Evolutionary conservation across 192 early-diverging fungal species (phyloP).

Genomic region (Nowakowskiella sp.): DNA sequence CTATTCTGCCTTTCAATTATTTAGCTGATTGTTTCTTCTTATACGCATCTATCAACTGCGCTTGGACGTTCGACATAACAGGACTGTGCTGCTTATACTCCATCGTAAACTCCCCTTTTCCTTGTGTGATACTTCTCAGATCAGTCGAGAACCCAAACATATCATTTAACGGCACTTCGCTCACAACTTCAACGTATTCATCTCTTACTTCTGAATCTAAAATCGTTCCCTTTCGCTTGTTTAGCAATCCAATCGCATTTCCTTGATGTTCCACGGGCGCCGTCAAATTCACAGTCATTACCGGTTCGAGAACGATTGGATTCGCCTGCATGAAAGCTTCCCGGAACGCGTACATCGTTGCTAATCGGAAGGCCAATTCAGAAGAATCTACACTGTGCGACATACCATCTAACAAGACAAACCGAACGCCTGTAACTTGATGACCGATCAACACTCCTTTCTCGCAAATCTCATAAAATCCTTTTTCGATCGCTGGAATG

Average conservation of each 20-base stretch:
- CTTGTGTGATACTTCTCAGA: constrained; percentile 82
- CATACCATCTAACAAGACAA: constrained; percentile 86
- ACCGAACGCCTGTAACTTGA: constrained; percentile 73
- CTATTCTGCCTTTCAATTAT: too few relatives aligned
- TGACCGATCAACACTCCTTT: constrained; percentile 91
- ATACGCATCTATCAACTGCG: constrained; percentile 78
- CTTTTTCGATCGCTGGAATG: constrained; percentile 95
- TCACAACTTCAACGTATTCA: constrained; percentile 77
- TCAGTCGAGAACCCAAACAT: constrained; percentile 99
- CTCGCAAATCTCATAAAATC: constrained; percentile 79
- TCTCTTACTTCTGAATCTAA: constrained; percentile 86
- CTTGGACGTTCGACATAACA: constrained; percentile 72
- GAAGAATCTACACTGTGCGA: constrained; percentile 91
- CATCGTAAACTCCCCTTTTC: constrained; percentile 98
- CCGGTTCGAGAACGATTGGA: constrained; percentile 85
- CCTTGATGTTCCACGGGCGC: constrained; percentile 88
- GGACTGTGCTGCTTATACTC: constrained; percentile 84
- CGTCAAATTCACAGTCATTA: constrained; percentile 90
- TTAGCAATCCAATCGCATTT: constrained; percentile 79
- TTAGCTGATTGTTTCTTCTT: constrained; percentile 56
- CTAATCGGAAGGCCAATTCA: constrained; percentile 92
- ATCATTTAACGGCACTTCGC: constrained; percentile 90
- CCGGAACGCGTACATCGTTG: constrained; percentile 77
- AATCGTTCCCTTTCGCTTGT: constrained; percentile 96
- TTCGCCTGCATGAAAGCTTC: constrained; percentile 77